Evolutionary conservation across 2,329 filamentous ascomycete genomes (phyloP).

Genomic region (Emydomyces testavorans): DNA sequence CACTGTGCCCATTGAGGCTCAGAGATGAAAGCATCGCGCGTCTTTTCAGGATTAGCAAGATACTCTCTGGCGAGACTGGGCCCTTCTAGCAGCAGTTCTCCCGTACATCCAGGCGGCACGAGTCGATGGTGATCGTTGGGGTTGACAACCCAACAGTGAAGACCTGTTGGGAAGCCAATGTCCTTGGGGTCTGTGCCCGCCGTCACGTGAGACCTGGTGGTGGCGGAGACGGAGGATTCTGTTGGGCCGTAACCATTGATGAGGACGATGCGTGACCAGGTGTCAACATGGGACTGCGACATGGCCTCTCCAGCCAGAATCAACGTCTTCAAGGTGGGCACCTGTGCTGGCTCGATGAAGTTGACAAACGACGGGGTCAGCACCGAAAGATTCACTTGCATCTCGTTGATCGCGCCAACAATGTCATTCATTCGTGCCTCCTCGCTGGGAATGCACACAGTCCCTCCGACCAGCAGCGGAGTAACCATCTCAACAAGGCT

Average conservation of each 20-base stretch:
- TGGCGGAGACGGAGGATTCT: conserved; percentile 30
- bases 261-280: conserved; percentile 29
- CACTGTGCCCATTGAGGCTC: conserved; percentile 45
- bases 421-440: conserved; percentile 41
- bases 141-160: conserved; percentile 32
- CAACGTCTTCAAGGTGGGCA: conserved; percentile 35
- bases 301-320: conserved; percentile 41
- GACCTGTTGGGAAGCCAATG: conserved; percentile 28
- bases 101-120: conserved; percentile 33
- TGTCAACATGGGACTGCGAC: conserved; percentile 32
- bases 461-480: conserved; percentile 45
- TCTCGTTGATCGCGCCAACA: conserved; percentile 40
- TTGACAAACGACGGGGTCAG: conserved; percentile 50
- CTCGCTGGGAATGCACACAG: conserved; percentile 47
- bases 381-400: conserved; percentile 44
- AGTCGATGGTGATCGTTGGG: conserved; percentile 31
- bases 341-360: conserved; percentile 34
- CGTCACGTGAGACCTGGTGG: conserved; percentile 27
- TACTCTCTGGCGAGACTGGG: conserved; percentile 54
- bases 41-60: conserved; percentile 47
- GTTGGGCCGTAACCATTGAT: conserved; percentile 38
- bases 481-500: conserved; percentile 45
- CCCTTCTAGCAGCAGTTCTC: conserved; percentile 31
- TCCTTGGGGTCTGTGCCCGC: conserved; percentile 25
- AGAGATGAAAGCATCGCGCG: conserved; percentile 46